A percentile compares a stretch with the other conserved stretches of the same genome.
phyloP scores from a whole-genome alignment of 768 basidiomycete genomes.

The Leccinum subgranulosum region DNA sequence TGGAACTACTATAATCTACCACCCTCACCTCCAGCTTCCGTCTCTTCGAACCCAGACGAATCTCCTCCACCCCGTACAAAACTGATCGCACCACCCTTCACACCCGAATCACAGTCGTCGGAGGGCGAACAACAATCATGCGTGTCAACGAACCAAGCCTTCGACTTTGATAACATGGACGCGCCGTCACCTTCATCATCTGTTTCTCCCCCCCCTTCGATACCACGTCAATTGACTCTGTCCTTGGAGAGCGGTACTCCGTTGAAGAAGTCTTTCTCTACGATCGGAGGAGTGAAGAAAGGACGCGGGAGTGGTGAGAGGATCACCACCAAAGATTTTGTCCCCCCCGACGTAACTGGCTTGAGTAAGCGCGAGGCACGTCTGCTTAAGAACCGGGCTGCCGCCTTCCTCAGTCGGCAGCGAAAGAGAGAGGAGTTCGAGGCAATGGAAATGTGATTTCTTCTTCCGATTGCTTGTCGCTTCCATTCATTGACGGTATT shows the following conservation, averaged over 20 bases:
- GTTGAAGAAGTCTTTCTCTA: constrained; percentile 43
- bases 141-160: constrained; percentile 69
- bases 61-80: constrained; percentile 44
- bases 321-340: constrained; percentile 72
- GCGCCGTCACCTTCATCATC: constrained; percentile 34
- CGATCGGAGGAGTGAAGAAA: constrained; percentile 44
- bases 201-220: constrained; percentile 27
- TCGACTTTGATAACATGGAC: constrained; percentile 45
- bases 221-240: constrained; percentile 33
- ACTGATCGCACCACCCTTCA: constrained; percentile 51
- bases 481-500: constrained; percentile 18
- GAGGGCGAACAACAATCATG: constrained; percentile 52
- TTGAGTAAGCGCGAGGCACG: constrained; percentile 89
- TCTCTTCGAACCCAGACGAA: constrained; percentile 40
- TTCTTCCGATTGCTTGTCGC: constrained; percentile 1
- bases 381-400: constrained; percentile 88
- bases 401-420: constrained; percentile 88
- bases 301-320: constrained; percentile 45
- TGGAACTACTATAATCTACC: constrained; percentile 49
- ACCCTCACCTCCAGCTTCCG: constrained; percentile 47
- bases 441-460: constrained; percentile 81
- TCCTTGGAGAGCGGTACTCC: constrained; percentile 31
- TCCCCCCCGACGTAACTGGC: constrained; percentile 86
- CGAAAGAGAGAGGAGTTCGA: constrained; percentile 92
- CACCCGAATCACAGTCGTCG: constrained; percentile 40